Percentiles rank a stretch among this genome's conserved stretches.
Conservation (phyloP, 805 yeast species). For the Yamadazyma philogaea region DNA sequence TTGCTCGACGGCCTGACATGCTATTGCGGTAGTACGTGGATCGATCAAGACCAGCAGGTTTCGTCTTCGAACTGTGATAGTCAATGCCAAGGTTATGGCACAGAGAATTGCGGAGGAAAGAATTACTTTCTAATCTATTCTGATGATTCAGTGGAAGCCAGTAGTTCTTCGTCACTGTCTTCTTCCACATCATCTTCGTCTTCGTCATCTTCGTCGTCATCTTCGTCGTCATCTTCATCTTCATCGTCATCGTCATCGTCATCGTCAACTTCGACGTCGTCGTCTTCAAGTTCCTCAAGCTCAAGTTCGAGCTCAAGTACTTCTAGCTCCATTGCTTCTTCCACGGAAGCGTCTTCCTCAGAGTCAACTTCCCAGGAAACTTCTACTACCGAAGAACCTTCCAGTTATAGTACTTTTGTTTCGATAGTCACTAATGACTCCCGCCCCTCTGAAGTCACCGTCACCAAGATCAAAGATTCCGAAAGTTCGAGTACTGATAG, state of each 20-base stretch:
- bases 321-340: constrained; percentile 5
- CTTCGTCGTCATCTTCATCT: constrained; percentile 14
- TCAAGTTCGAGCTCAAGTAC: constrained; percentile 10
- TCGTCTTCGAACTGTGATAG: constrained; percentile 27
- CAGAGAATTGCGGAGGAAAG: constrained; percentile 38
- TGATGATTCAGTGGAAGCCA: constrained; percentile 19
- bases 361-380: constrained; percentile 11
- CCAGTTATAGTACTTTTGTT: constrained; percentile 7
- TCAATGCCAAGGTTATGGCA: constrained; percentile 35
- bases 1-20: constrained; percentile 35
- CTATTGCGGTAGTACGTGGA: constrained; percentile 35
- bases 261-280: constrained; percentile 10
- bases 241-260: constrained; percentile 12
- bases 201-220: constrained; percentile 11
- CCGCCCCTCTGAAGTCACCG: constrained; percentile 11
- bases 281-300: constrained; percentile 11
- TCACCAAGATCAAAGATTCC: constrained; percentile 11
- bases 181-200: constrained; percentile 12
- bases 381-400: constrained; percentile 8
- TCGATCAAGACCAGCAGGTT: constrained; percentile 25
- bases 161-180: constrained; percentile 8
- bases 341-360: constrained; percentile 5
- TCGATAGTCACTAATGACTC: constrained; percentile 12
- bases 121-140: constrained; percentile 31
- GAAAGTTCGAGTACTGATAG: constrained; percentile 10